phyloP scores from a whole-genome alignment of 2,329 filamentous ascomycete genomes.

The Epichloe gansuensis region DNA sequence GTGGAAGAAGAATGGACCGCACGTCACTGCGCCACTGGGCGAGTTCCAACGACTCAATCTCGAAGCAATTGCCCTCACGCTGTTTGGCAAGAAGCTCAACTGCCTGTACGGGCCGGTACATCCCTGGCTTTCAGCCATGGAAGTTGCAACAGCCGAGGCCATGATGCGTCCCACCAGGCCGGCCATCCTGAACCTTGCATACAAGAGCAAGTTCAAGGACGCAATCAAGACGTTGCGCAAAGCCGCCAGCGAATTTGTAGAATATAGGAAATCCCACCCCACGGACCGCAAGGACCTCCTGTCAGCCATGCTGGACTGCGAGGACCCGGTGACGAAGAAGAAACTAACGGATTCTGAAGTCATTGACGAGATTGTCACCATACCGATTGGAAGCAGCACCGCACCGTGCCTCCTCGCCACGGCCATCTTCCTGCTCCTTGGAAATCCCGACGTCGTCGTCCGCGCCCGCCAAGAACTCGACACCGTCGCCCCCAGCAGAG shows the following conservation, averaged over 20 bases:
- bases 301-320: slow-evolving; percentile 43
- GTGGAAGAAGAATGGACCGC: slow-evolving; percentile 27
- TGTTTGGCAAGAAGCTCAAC: slow-evolving; percentile 39
- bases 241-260: slow-evolving; percentile 44
- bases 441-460: slow-evolving; percentile 35
- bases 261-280: slow-evolving; percentile 40
- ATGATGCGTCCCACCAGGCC: slow-evolving; percentile 42
- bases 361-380: slow-evolving; percentile 56
- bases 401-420: slow-evolving; percentile 33
- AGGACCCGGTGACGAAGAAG: slow-evolving; percentile 49
- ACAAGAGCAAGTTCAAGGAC: slow-evolving; percentile 40
- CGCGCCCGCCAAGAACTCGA: slow-evolving; percentile 43
- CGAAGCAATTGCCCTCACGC: slow-evolving; percentile 35
- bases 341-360: slow-evolving; percentile 46
- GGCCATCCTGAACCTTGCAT: slow-evolving; percentile 37
- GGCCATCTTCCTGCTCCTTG: slow-evolving; percentile 37
- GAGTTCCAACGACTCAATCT: slow-evolving; percentile 43
- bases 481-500: slow-evolving; percentile 32
- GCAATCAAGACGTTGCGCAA: slow-evolving; percentile 41
- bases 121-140: slow-evolving; percentile 40
- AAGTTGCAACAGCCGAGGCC: slow-evolving; percentile 41
- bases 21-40: slow-evolving; percentile 30
- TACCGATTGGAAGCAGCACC: slow-evolving; percentile 47
- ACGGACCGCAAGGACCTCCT: slow-evolving; percentile 48
- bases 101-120: slow-evolving; percentile 33